These are phyloP conservation scores for Alternaria sp. DNA, from an alignment of 2,329 filamentous ascomycete species.

Conservation along the genomic window DNA sequence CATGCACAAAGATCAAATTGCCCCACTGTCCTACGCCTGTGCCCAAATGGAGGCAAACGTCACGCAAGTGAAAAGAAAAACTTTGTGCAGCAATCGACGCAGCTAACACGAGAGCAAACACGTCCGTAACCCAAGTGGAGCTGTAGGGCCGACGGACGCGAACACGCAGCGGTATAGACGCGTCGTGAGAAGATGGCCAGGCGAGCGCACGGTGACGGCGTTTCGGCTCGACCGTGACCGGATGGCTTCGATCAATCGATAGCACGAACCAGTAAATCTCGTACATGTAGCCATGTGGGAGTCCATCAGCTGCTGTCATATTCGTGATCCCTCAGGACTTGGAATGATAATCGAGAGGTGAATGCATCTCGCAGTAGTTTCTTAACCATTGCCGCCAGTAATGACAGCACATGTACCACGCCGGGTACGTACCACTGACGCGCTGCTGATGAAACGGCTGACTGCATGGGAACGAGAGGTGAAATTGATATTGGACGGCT, in stretches of 20 bases:
- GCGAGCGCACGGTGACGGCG: slow-evolving; percentile 33
- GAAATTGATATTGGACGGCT: slow-evolving; percentile 21
- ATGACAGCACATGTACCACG: not conserved
- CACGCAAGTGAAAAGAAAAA: slow-evolving; percentile 40
- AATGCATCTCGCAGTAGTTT: not conserved
- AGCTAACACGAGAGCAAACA: slow-evolving; percentile 23
- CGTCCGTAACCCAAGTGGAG: slow-evolving; percentile 30
- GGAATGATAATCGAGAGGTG: not conserved
- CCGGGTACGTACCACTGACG: slow-evolving; percentile 10
- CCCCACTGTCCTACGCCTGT: slow-evolving; percentile 12
- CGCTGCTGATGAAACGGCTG: slow-evolving; percentile 14
- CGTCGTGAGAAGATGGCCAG: slow-evolving; percentile 37
- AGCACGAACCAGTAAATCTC: slow-evolving; percentile 1
- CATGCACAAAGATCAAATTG: not conserved
- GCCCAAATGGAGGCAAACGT: slow-evolving; percentile 26
- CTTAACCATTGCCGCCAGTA: not conserved
- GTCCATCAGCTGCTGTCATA: not conserved
- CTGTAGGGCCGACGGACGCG: slow-evolving; percentile 28
- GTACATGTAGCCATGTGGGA: not conserved
- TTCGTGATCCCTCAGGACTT: not conserved
- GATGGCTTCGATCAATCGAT: slow-evolving; percentile 15
- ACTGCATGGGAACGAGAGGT: slow-evolving; percentile 15
- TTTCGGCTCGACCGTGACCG: slow-evolving; percentile 27
- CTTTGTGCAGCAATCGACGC: slow-evolving; percentile 35
- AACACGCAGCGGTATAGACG: slow-evolving; percentile 42